phyloP scores from a whole-genome alignment of 2,329 filamentous ascomycete genomes.

The Macrophomina tecta region DNA sequence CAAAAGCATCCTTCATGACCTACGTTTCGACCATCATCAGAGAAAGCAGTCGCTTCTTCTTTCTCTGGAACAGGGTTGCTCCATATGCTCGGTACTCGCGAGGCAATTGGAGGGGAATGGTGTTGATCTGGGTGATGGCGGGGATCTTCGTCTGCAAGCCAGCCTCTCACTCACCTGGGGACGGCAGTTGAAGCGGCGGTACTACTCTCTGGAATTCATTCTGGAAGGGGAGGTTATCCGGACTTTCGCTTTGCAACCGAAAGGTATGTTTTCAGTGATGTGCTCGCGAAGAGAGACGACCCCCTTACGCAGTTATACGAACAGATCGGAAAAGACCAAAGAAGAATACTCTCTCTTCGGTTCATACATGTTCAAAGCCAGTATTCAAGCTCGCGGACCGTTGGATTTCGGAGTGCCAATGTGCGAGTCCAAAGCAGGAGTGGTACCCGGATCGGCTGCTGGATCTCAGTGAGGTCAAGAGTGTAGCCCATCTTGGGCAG shows the following conservation, averaged over 20 bases:
- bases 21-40: slow-evolving; percentile 30
- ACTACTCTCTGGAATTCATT: slow-evolving; percentile 27
- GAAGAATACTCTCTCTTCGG: neutral
- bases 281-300: no score
- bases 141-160: neutral
- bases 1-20: slow-evolving; percentile 28
- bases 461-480: neutral
- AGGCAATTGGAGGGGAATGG: slow-evolving; percentile 8
- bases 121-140: neutral
- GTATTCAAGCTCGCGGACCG: slow-evolving; percentile 26
- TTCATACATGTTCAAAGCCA: slow-evolving; percentile 11
- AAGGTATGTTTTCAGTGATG: neutral
- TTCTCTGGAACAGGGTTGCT: slow-evolving; percentile 27
- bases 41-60: neutral
- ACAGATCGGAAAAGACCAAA: neutral
- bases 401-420: slow-evolving; percentile 31
- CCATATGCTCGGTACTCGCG: slow-evolving; percentile 29
- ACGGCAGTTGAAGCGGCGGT: neutral
- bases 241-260: neutral
- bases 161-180: neutral
- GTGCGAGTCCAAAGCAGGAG: slow-evolving; percentile 14
- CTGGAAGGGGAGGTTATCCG: neutral
- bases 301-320: neutral
- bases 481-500: neutral
- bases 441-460: slow-evolving; percentile 8